These are phyloP conservation scores for Amniculicola lignicola DNA, from an alignment of 495 filamentous ascomycete species.

Conservation along the genomic window DNA sequence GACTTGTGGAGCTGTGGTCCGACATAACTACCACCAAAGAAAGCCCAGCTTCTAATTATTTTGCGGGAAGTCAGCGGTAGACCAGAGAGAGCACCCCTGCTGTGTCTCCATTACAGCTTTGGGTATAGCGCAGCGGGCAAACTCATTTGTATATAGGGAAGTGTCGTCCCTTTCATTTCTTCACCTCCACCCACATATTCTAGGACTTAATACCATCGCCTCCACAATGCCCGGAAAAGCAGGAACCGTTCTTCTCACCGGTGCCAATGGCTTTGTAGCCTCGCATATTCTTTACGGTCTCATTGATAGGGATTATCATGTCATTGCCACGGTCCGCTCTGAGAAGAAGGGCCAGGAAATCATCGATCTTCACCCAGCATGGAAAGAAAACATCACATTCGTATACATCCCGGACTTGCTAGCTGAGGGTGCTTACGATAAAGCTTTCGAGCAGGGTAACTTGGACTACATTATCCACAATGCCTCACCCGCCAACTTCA, in stretches of 20 bases:
- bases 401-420: constrained; percentile 30
- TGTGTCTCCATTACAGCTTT: no score
- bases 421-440: constrained; percentile 28
- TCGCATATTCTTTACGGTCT: not conserved
- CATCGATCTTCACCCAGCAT: constrained; percentile 37
- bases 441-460: constrained; percentile 16
- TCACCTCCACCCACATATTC: no score
- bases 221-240: not conserved
- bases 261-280: constrained; percentile 12
- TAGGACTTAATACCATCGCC: no score
- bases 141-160: no score
- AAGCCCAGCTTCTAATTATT: no score
- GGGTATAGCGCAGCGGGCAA: no score
- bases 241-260: constrained; percentile 3
- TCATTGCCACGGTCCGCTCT: constrained; percentile 38
- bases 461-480: constrained; percentile 39
- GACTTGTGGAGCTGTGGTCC: no score
- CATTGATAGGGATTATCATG: constrained; percentile 21
- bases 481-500: constrained; percentile 29
- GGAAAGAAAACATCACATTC: constrained; percentile 33
- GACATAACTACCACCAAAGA: no score
- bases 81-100: no score
- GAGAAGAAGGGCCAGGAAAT: constrained; percentile 40
- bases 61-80: no score
- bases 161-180: no score